Conservation (phyloP, 192 early-diverging fungal genomes). For the Coemansia sp. region DNA sequence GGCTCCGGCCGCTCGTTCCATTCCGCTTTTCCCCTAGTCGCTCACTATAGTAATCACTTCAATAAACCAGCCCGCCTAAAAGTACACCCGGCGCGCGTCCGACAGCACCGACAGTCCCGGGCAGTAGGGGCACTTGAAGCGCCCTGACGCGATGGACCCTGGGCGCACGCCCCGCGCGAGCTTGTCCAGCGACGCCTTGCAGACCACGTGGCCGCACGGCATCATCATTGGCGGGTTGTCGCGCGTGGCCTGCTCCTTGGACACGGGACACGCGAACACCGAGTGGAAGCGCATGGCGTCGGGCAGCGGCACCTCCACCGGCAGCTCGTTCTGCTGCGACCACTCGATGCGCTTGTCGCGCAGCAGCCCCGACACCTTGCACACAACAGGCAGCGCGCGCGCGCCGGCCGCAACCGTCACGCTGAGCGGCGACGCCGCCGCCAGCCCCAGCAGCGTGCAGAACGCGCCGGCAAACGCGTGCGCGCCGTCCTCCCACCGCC, state of each 20-base stretch:
- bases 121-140: conserved; percentile 99
- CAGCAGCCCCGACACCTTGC: conserved; percentile 87
- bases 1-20: no score
- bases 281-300: conserved; percentile 90
- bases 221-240: conserved; percentile 99
- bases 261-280: conserved; percentile 96
- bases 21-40: background rate
- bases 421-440: conserved; percentile 30
- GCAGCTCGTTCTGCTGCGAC: conserved; percentile 89
- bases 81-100: conserved; percentile 53
- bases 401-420: conserved; percentile 75
- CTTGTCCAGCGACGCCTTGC: conserved; percentile 83
- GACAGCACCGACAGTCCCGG: conserved; percentile 77
- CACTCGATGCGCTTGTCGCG: conserved; percentile 85
- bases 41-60: background rate
- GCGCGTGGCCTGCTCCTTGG: conserved; percentile 89
- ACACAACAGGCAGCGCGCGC: conserved; percentile 85
- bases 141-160: conserved; percentile 35
- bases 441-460: conserved; percentile 33
- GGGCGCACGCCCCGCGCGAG: conserved; percentile 73
- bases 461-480: conserved; percentile 26
- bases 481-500: conserved; percentile 41
- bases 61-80: conserved; percentile 2
- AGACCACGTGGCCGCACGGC: conserved; percentile 95
- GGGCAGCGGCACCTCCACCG: conserved; percentile 88